Evolutionary conservation across 2,329 filamentous ascomycete species (phyloP), one percentile per base, ranked within the genome.

Genomic region (Exophiala xenobiotica): DNA sequence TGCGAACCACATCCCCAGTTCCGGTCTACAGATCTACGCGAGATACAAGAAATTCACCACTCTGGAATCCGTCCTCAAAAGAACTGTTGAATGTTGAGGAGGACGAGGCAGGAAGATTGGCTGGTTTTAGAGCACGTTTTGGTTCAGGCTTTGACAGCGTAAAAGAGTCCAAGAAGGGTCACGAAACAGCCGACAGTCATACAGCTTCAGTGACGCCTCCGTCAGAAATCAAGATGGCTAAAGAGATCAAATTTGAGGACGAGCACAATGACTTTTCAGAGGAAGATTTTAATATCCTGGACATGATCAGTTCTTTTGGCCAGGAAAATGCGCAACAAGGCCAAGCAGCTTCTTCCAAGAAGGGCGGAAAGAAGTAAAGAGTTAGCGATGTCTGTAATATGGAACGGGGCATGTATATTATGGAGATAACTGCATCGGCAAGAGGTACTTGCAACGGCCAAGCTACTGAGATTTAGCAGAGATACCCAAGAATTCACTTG

Each of bases 81-180:
- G 86, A 87, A 56, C 77, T 99, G 64, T 76, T 86, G 67, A 96
- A 93, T 69, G 80, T 96, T 51, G 93, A 99, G 74, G 84, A 95
- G 58, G 93, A 99, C 70, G 93, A 97, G 78, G 92, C 93, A 2
- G 93, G 93, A 14, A 83, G 87, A 66, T 74, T 99, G 65, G 87
- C 86, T 46, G 87, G 88, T 49, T 99, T 99, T 76, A 80, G 93
- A 64, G 80, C 80, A 56, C 81, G 87, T 51, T 99, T 91, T 75
- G 93, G 93, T 20, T 78, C 86, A 53, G 83, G 83, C 8, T 99
- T 88, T 78, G 93, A 99, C 73, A 76, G 81, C 33, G 64, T 53
- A 11, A 59, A 60, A 2, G 58, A 60, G 29, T 63, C 63, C 42
- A 67, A 66, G 22, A 55, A 52, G 6, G 60, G 62, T 16, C 44